These are phyloP conservation scores for Aphanomyces stellatus DNA, from an alignment of 352 stramenopile genomes.

Conservation along the genomic window DNA sequence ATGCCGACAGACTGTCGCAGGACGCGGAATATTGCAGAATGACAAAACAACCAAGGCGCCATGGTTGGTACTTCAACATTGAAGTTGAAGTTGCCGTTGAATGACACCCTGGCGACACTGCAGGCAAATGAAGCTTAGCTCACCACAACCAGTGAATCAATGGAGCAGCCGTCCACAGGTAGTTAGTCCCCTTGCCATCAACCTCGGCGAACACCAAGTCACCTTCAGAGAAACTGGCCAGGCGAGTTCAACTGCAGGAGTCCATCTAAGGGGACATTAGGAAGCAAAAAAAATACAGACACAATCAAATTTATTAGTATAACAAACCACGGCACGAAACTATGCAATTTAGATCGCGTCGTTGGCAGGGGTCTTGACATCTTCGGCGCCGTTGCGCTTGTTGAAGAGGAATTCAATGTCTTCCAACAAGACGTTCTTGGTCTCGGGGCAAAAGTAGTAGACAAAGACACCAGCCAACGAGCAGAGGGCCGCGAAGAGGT, in stretches of 20 bases:
- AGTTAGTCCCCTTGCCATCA: background rate
- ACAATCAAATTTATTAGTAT: too few species aligned
- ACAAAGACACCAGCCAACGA: constrained; percentile 35
- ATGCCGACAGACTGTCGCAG: too few species aligned
- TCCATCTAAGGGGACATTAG: too few species aligned
- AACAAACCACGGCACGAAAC: background rate
- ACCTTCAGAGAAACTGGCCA: background rate
- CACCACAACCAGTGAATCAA: too few species aligned
- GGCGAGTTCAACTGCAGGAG: background rate
- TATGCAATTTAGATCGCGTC: background rate
- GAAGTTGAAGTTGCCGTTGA: too few species aligned
- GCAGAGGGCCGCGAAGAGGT: constrained; percentile 37
- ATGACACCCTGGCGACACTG: too few species aligned
- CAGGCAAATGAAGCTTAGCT: too few species aligned
- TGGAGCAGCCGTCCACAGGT: background rate
- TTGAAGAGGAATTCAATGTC: constrained; percentile 49
- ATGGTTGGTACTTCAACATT: too few species aligned
- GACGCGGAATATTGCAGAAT: too few species aligned
- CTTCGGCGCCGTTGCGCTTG: background rate
- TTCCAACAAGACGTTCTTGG: constrained; percentile 39
- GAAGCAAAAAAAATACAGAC: too few species aligned
- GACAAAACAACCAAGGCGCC: too few species aligned
- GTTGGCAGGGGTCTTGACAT: background rate
- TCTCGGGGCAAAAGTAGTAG: constrained; percentile 43
- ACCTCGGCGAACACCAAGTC: background rate